These are phyloP conservation scores for Barnettozyma wickerhamii DNA, from an alignment of 805 yeast genomes.

Conservation along the genomic window DNA sequence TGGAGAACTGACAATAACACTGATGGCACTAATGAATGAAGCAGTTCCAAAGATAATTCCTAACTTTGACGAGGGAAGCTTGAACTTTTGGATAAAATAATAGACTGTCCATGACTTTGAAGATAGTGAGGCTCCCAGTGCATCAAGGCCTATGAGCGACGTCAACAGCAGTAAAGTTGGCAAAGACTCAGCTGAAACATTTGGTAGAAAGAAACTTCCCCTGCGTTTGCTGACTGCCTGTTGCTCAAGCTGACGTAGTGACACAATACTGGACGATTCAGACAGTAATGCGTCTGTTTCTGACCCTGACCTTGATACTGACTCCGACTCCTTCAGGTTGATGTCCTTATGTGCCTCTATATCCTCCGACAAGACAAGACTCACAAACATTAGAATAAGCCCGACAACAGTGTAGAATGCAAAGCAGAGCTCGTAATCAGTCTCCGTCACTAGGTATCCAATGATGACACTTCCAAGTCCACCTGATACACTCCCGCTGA, in stretches of 20 bases:
- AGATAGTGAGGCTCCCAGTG: slow-evolving; percentile 40
- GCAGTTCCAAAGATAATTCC: slow-evolving; percentile 39
- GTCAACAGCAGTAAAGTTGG: slow-evolving; percentile 32
- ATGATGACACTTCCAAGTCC: slow-evolving; percentile 42
- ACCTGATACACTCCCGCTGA: slow-evolving; percentile 43
- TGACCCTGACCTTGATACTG: too few relatives aligned
- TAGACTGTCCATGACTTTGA: slow-evolving; percentile 44
- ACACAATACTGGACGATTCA: too few relatives aligned
- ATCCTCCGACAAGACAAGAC: slow-evolving; percentile 7
- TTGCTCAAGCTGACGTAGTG: too few relatives aligned
- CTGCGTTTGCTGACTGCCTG: neutral
- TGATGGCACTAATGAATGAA: slow-evolving; percentile 35
- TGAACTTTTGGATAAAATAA: slow-evolving; percentile 36
- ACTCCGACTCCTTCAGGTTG: neutral
- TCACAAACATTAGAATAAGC: slow-evolving; percentile 1
- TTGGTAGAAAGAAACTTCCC: slow-evolving; percentile 12
- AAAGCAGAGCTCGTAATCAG: slow-evolving; percentile 12
- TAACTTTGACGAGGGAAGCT: slow-evolving; percentile 30
- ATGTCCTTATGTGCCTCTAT: slow-evolving; percentile 16
- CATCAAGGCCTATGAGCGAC: slow-evolving; percentile 37
- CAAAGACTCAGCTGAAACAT: slow-evolving; percentile 17
- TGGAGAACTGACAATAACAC: slow-evolving; percentile 39
- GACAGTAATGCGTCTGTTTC: too few relatives aligned
- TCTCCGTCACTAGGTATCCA: slow-evolving; percentile 29
- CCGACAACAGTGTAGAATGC: slow-evolving; percentile 11